These are phyloP conservation scores for Penicillium vulpinum DNA, from an alignment of 2,329 filamentous ascomycete genomes.

Conservation along the genomic window DNA sequence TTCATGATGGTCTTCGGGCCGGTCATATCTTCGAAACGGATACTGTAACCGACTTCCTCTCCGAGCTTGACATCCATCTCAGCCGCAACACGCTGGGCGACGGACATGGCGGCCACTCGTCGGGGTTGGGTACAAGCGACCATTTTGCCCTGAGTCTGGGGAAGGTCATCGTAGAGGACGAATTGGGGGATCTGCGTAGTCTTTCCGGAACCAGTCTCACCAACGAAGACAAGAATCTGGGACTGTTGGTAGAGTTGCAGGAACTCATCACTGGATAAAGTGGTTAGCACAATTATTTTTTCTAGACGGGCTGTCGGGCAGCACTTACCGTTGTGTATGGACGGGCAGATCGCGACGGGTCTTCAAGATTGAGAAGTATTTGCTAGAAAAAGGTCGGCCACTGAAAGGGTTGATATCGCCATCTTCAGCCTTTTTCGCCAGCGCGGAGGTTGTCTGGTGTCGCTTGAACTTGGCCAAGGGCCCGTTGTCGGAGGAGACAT, in stretches of 20 bases:
- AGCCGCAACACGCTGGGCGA: conserved; percentile 94
- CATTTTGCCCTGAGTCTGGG: conserved; percentile 80
- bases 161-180: conserved; percentile 93
- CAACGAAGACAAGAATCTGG: conserved; percentile 97
- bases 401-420: conserved; percentile 84
- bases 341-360: conserved; percentile 83
- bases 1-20: conserved; percentile 87
- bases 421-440: conserved; percentile 75
- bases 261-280: conserved; percentile 72
- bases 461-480: conserved; percentile 68
- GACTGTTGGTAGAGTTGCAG: conserved; percentile 87
- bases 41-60: conserved; percentile 96
- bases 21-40: conserved; percentile 96
- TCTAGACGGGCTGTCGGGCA: not conserved
- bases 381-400: conserved; percentile 69
- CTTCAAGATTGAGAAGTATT: conserved; percentile 89
- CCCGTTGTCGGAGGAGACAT: conserved; percentile 42
- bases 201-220: conserved; percentile 98
- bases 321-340: conserved; percentile 76
- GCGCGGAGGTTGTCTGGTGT: conserved; percentile 75
- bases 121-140: conserved; percentile 97
- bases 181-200: conserved; percentile 99
- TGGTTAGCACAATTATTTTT: conserved; percentile 7
- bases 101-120: conserved; percentile 97
- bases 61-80: conserved; percentile 93